These are phyloP conservation scores for Neotropicomus parvogracilis DNA, from an alignment of 1,284 basidiomycete species.

Conservation along the genomic window DNA sequence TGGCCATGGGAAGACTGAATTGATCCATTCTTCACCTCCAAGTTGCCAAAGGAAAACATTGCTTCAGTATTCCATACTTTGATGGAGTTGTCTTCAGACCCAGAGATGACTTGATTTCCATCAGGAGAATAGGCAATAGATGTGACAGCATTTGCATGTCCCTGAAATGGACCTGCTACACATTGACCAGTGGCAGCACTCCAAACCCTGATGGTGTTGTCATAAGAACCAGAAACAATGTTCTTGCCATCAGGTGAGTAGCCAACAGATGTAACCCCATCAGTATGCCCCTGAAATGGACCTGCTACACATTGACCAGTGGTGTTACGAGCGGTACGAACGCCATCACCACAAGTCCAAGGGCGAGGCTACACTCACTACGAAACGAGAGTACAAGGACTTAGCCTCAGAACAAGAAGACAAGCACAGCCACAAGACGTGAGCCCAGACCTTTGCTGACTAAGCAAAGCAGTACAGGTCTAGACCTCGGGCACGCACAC, in stretches of 20 bases:
- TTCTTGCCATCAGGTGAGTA: neutral
- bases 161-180: neutral
- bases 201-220: neutral
- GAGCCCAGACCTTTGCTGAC: no score
- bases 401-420: no score
- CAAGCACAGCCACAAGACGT: no score
- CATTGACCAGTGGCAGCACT: neutral
- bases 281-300: neutral
- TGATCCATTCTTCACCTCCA: neutral
- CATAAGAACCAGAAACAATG: neutral
- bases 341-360: no score
- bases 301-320: no score
- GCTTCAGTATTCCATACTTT: neutral
- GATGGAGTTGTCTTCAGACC: neutral
- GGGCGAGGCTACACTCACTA: no score
- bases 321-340: no score
- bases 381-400: no score
- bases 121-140: neutral
- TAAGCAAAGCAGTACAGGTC: no score
- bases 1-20: neutral
- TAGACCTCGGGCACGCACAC: no score
- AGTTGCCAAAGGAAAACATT: neutral
- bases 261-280: neutral
- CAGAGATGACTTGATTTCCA: neutral
- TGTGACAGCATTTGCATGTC: neutral